Base-by-base conservation (phyloP, 139 green algal species). In the Micractinium conductrix region DNA sequence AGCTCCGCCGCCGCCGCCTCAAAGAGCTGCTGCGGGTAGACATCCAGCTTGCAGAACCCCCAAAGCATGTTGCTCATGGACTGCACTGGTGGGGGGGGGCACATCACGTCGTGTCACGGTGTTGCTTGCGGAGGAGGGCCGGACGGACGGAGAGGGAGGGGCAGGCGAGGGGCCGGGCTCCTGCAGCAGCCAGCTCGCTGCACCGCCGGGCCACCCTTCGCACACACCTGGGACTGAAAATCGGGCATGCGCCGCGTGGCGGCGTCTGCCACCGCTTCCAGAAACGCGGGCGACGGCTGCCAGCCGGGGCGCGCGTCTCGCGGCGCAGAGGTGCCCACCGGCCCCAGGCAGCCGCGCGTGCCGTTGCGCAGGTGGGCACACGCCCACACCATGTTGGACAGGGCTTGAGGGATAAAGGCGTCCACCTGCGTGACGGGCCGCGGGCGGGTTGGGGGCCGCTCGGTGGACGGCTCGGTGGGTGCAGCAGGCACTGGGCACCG, bases 311-410 rank as follows among this genome's bases (percentile, higher is more conserved):
- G 76, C 58, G 33, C 38, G 9, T 82, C 76, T 8, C 38, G 42
- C 10, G 58, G 21, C 55, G 58, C 74, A 30, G 24, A 37, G 4
- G 35, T 69, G 30, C 28, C 17, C 53, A 7, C 24, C 38, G 40
- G 55, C 6, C 37, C 76, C 28, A 71, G 44, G 76, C 76, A 82
- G 26, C 76, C 76, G 38, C 76, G 76, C 30, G 76, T 82, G 76
- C 76, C 76, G 58, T 82, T 82, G 76, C 82, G 68, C 44, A 91
- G 83, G 33, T 73, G 79, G 9, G 88, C 90, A 55, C 76, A 88
- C 22, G 79, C 84, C 90, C 90, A 93, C 22, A 88, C 74, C 38
- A 87, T 85, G 83, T 91, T 92, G 76, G 82, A 89, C 62, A 93
- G 81, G 50, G 70, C 86, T 65, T 92, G 90, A 5, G 90, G 84